Base-by-base conservation (phyloP, 2,329 filamentous ascomycete species). In the Nemania sp. region DNA sequence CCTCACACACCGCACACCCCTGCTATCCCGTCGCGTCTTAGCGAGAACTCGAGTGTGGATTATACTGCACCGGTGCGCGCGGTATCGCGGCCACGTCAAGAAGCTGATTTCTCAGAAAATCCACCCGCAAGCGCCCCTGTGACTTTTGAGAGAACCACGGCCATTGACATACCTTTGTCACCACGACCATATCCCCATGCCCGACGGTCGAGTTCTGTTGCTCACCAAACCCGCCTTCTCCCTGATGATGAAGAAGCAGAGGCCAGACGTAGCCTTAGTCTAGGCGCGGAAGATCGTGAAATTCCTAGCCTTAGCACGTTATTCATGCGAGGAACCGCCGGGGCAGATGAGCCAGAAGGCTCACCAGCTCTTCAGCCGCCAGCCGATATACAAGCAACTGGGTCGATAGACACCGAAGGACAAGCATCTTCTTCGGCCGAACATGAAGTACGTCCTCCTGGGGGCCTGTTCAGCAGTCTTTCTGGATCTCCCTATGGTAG, bases 1-100 rank as follows among this genome's bases (percentile, higher is more conserved):
- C 91, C 89, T 8, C 91, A 93, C 67, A 96, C 90, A 0, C 91
- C 92, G 1, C 92, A 97, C 66, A 96, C 91, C 0, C 94, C 94
- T 3, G 91, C 92, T 9, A 91, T 97, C 23, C 93, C 93, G 17
- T 97, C 92, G 6, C 83, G 94, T n/a, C 76, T 99, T 19, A 96
- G 91, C 67, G 91, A 94, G 59, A 92, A 95, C 66, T 94, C 90
- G 46, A 90, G 94, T 56, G 85, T 86, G 37, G 88, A 90, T 60
- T 88, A 91, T 65, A 60, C 66, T 8, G 63, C 64, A 8, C 65
- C 64, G 9, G 59, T 63, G 28, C 67, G 67, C 44, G 59, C 61
- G 52, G 60, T 67, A 33, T 49, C 65, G 56, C 43, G 66, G 60
- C 14, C 62, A 57, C 53, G 61, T 46, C 34, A 63, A 59, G 45